Evolutionary conservation across 805 yeast genomes (phyloP).

Genomic region (Sugiyamaella floridensis): DNA sequence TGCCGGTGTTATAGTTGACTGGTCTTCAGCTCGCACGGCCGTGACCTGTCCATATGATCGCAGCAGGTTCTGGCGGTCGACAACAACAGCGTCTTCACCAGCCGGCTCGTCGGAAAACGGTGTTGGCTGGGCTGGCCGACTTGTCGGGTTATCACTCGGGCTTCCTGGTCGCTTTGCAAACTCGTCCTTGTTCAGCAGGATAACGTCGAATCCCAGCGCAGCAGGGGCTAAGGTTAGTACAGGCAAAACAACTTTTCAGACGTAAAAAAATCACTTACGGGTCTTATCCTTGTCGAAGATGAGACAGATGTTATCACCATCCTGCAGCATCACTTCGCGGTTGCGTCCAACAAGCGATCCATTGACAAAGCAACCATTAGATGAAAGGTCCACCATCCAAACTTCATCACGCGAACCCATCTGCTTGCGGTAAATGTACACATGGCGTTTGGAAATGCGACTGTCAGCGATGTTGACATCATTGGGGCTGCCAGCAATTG

Average conservation of each 20-base stretch:
- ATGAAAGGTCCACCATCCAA: conserved; percentile 74
- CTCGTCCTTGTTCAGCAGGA: conserved; percentile 4
- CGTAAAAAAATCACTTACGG: background rate
- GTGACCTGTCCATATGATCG: background rate
- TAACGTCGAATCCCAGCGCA: conserved; percentile 14
- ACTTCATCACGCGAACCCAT: conserved; percentile 43
- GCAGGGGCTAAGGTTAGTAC: background rate
- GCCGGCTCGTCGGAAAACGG: background rate
- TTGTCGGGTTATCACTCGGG: background rate
- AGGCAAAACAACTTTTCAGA: background rate
- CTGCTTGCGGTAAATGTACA: conserved; percentile 46
- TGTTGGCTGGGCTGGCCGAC: background rate
- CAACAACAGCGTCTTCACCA: background rate
- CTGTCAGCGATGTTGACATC: conserved; percentile 62
- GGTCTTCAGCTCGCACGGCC: background rate
- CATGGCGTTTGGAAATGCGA: conserved; percentile 79
- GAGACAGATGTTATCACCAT: conserved; percentile 55
- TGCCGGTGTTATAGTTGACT: background rate
- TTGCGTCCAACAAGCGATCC: conserved; percentile 52
- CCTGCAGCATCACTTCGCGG: conserved; percentile 50
- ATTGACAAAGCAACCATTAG: conserved; percentile 74
- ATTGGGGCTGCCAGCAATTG: conserved; percentile 28
- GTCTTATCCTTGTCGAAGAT: conserved; percentile 48
- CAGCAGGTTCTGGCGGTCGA: background rate
- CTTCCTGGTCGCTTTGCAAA: conserved; percentile 3